A percentile compares a stretch with the other conserved stretches of the same genome.
Evolutionary conservation across 2,329 filamentous ascomycete species (phyloP).

Genomic region (Fusarium nodosum): DNA sequence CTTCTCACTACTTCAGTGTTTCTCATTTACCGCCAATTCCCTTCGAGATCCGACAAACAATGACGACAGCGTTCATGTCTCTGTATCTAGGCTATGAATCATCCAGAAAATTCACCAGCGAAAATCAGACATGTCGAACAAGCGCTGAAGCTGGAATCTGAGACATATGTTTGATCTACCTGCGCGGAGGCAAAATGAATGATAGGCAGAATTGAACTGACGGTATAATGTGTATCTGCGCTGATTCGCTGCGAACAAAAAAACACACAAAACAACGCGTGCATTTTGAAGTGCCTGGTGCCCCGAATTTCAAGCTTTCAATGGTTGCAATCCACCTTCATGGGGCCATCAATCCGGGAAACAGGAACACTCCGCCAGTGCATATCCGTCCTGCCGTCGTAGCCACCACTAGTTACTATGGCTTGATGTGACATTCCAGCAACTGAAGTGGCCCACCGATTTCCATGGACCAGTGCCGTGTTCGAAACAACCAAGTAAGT

Average conservation of each 20-base stretch:
- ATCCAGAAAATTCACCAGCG: background rate
- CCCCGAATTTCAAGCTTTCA: conserved; percentile 12
- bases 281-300: background rate
- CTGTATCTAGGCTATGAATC: background rate
- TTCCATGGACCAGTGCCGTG: conserved; percentile 19
- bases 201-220: background rate
- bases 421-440: conserved; percentile 45
- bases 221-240: conserved; percentile 8
- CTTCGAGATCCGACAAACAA: conserved; percentile 4
- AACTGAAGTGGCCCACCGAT: conserved; percentile 24
- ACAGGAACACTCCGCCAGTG: conserved; percentile 16
- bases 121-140: conserved; percentile 3
- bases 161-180: conserved; percentile 21
- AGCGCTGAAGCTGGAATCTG: conserved; percentile 4
- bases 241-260: conserved; percentile 5
- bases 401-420: conserved; percentile 16
- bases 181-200: background rate
- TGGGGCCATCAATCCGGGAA: conserved; percentile 19
- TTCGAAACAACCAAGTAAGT: conserved; percentile 34
- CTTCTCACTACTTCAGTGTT: conserved; percentile 20
- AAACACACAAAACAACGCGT: conserved; percentile 16
- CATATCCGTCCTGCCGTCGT: background rate
- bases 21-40: conserved; percentile 13
- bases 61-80: conserved; percentile 13
- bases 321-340: conserved; percentile 15